Evolutionary conservation across 1,284 basidiomycete genomes (phyloP).

Genomic region (Ustilago loliicola): DNA sequence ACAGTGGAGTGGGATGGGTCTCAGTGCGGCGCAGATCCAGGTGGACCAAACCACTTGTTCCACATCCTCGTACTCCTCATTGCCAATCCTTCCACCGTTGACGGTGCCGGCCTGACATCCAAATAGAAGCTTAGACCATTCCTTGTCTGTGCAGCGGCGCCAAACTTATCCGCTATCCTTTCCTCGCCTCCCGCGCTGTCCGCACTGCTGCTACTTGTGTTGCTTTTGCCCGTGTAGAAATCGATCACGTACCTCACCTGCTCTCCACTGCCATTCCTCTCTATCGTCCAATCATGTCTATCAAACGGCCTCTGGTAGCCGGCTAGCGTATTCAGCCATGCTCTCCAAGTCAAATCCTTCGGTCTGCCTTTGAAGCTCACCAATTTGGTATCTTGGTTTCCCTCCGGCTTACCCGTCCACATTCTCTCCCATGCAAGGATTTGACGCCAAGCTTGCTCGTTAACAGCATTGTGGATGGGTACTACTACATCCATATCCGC

Average conservation of each 20-base stretch:
- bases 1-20: too few species aligned
- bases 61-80: slow-evolving; percentile 74
- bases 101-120: slow-evolving; percentile 92
- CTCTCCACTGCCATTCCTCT: slow-evolving; percentile 81
- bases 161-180: slow-evolving; percentile 23
- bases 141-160: slow-evolving; percentile 24
- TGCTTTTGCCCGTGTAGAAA: slow-evolving; percentile 87
- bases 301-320: slow-evolving; percentile 98
- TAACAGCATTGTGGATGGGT: slow-evolving; percentile 98
- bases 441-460: slow-evolving; percentile 94
- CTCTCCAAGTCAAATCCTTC: slow-evolving; percentile 78
- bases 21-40: slow-evolving; percentile 32
- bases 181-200: slow-evolving; percentile 1
- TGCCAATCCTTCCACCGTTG: slow-evolving; percentile 87
- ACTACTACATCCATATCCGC: slow-evolving; percentile 94
- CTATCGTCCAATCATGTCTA: slow-evolving; percentile 96
- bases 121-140: slow-evolving; percentile 81
- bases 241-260: slow-evolving; percentile 95
- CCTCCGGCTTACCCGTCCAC: slow-evolving; percentile 23
- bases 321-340: slow-evolving; percentile 83
- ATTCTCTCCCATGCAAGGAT: slow-evolving; percentile 86
- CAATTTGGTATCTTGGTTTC: slow-evolving; percentile 77
- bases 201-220: slow-evolving; percentile 63
- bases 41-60: slow-evolving; percentile 38
- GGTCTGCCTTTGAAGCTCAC: slow-evolving; percentile 80